Conservation (phyloP, 202 grass and related monocot species). For the Digitaria exilis region DNA sequence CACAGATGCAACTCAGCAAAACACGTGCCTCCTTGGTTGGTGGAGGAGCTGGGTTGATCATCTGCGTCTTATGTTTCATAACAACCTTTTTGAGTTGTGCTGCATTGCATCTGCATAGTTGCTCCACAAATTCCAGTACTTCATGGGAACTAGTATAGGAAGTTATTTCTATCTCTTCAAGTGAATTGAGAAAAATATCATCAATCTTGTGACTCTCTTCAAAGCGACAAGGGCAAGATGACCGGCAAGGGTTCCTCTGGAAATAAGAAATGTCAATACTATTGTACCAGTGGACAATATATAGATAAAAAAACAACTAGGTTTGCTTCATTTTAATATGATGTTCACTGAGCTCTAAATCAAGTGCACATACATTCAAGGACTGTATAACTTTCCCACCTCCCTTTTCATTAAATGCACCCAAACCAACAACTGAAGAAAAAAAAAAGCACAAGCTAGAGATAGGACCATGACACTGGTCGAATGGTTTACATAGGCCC, state of each 20-base stretch:
- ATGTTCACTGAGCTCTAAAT: too few relatives aligned
- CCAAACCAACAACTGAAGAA: too few relatives aligned
- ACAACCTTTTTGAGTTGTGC: neutral
- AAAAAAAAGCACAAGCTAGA: too few relatives aligned
- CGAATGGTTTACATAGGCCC: too few relatives aligned
- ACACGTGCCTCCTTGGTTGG: neutral
- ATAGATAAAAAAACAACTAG: too few relatives aligned
- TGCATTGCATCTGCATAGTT: neutral
- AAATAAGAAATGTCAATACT: too few relatives aligned
- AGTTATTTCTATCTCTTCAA: neutral
- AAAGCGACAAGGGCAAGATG: neutral
- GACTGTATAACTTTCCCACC: too few relatives aligned
- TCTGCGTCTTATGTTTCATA: neutral
- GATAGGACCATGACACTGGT: too few relatives aligned
- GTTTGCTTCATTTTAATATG: too few relatives aligned
- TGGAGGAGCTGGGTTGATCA: neutral
- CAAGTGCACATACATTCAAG: too few relatives aligned
- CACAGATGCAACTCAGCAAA: neutral
- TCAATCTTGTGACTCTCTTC: neutral
- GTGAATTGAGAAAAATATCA: neutral
- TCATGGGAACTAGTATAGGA: neutral
- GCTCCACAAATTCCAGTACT: neutral
- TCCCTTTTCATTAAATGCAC: too few relatives aligned
- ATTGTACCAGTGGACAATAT: too few relatives aligned
- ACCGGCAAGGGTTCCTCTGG: neutral